Base-by-base conservation (phyloP, 1,284 basidiomycete genomes). In the Marasmius sp. region DNA sequence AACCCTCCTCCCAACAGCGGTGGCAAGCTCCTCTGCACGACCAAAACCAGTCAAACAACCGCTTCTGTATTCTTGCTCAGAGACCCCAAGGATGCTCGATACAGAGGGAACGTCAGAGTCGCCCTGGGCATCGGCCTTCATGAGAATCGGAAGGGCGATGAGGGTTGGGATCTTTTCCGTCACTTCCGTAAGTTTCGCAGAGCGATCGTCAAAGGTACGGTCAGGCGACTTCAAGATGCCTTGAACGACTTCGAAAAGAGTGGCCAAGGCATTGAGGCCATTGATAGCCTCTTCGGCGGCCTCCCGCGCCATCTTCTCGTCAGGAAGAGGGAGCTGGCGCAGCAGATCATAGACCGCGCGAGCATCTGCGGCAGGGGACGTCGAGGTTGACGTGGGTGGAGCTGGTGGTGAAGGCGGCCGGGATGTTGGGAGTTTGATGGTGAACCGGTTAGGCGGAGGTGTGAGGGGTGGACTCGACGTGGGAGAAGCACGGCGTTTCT, bases 241-340 rank as follows among this genome's bases (percentile, higher is more conserved):
- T 56, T 79, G 76, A 18, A 80, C 75, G 11, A 78, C 77, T 63
- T 88, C 85, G n/a, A 90, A 75, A 33, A 91, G 77, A 12, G 80
- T 76, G 11, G 76, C 77, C 20, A 92, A 73, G 18, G 84, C 80
- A 65, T 79, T 76, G 34, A 93, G 75, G 8, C 85, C 86, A 59
- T 82, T 82, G 67, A 88, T 86, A 0, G 88, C 91, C 69, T 92
- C 91, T 54, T 89, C 85, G 5, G 92, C 89, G 2, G 88, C 91
- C 69, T 93, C 91, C 27, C 80, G 78, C 11, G 91, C 90, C 18
- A 91, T 80, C 52, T 79, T 77, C 20, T 73, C 74, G 6, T 68
- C 72, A n/a, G 90, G 91, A 18, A 85, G 82, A 22, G 91, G 89
- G 38, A 93, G 77, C 38, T 75, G 72, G 57, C 72, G 75, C 47